Percentiles rank a stretch among this genome's conserved stretches.
Evolutionary conservation across 2,329 filamentous ascomycete species (phyloP).

Genomic region (Lecanicillium sp.): DNA sequence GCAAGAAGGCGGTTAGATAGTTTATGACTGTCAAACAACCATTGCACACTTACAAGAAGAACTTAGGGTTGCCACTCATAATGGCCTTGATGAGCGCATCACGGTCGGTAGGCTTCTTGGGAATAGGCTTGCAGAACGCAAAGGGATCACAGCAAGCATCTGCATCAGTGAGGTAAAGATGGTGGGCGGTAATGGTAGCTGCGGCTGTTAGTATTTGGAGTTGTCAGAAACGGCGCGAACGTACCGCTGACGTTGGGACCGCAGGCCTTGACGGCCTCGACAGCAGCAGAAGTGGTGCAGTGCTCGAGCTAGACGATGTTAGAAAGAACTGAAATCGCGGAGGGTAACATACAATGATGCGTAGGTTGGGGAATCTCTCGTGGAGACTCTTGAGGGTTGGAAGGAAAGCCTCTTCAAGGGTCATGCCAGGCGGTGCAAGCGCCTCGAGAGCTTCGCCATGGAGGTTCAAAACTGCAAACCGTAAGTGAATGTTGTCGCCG

Average conservation of each 20-base stretch:
- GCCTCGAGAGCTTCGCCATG: slow-evolving; percentile 69
- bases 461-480: slow-evolving; percentile 62
- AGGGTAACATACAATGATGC: slow-evolving; percentile 39
- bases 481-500: neutral
- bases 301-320: slow-evolving; percentile 56
- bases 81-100: slow-evolving; percentile 62
- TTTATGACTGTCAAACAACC: neutral
- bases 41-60: slow-evolving; percentile 55
- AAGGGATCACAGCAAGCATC: slow-evolving; percentile 51
- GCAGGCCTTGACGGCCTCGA: slow-evolving; percentile 69
- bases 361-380: slow-evolving; percentile 62
- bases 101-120: slow-evolving; percentile 64
- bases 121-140: slow-evolving; percentile 69
- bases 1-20: neutral
- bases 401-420: slow-evolving; percentile 55
- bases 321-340: neutral
- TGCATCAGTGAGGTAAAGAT: slow-evolving; percentile 72
- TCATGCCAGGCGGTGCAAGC: slow-evolving; percentile 36
- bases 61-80: slow-evolving; percentile 51
- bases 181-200: slow-evolving; percentile 79
- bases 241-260: slow-evolving; percentile 63
- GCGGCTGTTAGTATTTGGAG: slow-evolving; percentile 1
- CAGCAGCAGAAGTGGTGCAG: slow-evolving; percentile 75
- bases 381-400: slow-evolving; percentile 71
- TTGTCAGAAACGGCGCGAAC: slow-evolving; percentile 2